phyloP scores from a whole-genome alignment of 2,329 filamentous ascomycete species.

The Hymenoscyphus fructigenus region DNA sequence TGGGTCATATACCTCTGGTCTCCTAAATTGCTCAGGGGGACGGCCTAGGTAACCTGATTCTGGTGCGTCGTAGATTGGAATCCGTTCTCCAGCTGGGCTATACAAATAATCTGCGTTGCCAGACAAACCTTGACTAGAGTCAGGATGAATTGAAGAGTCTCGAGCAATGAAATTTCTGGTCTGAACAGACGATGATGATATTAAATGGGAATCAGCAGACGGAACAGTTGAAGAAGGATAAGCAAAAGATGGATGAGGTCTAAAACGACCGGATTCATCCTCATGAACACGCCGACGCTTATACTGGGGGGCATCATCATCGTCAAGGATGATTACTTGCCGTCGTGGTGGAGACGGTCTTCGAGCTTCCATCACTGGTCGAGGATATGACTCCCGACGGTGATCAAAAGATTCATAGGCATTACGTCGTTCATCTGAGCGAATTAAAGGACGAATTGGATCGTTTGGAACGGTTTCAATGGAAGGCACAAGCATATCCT shows the following conservation, averaged over 20 bases:
- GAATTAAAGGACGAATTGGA: conserved; percentile 21
- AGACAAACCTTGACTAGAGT: conserved; percentile 32
- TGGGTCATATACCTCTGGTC: conserved; percentile 20
- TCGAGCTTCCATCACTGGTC: conserved; percentile 22
- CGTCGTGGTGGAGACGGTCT: conserved; percentile 27
- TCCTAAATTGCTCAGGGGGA: conserved; percentile 20
- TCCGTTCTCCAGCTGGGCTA: conserved; percentile 21
- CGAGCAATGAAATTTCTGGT: conserved; percentile 21
- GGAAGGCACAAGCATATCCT: conserved; percentile 37
- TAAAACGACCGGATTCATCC: conserved; percentile 30
- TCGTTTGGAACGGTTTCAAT: conserved; percentile 35
- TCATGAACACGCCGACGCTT: conserved; percentile 34
- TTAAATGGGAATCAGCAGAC: conserved; percentile 30
- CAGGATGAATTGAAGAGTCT: conserved; percentile 18
- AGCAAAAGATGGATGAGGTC: conserved; percentile 29
- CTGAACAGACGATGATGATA: conserved; percentile 26
- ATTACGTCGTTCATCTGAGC: conserved; percentile 23
- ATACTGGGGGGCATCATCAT: conserved; percentile 34
- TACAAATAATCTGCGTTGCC: conserved; percentile 22
- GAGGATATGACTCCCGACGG: conserved; percentile 23
- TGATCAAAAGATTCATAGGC: conserved; percentile 19
- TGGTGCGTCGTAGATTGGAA: conserved; percentile 32
- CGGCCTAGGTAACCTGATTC: conserved; percentile 20
- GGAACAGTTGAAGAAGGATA: conserved; percentile 21
- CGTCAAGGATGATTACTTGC: conserved; percentile 35